Evolutionary conservation across 75 land plant genomes (phyloP).

Genomic region (Sequoia sempervirens): DNA sequence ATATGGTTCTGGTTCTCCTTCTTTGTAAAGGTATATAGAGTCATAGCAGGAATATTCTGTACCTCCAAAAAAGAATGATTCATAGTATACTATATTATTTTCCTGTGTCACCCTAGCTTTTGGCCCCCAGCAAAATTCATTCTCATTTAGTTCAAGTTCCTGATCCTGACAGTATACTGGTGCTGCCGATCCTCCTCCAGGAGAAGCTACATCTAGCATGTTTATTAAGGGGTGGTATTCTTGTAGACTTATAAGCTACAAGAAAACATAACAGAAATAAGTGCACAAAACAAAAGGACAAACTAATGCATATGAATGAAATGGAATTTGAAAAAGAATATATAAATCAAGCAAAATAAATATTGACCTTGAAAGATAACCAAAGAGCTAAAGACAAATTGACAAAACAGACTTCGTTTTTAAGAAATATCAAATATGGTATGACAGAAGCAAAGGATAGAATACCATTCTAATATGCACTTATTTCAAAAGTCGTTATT

Average conservation of each 20-base stretch:
- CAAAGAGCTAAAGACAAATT: background rate
- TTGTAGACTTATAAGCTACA: background rate
- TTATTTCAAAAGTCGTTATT: background rate
- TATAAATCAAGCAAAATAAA: background rate
- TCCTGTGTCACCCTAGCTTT: constrained; percentile 23
- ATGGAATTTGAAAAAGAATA: background rate
- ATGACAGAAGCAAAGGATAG: background rate
- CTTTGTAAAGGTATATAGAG: constrained; percentile 38
- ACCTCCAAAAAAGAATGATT: constrained; percentile 64
- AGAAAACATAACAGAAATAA: background rate
- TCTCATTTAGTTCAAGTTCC: background rate
- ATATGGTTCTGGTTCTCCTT: constrained; percentile 42
- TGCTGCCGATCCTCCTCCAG: background rate
- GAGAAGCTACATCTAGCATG: constrained; percentile 1
- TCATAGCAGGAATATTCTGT: constrained; percentile 50
- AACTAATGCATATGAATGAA: background rate
- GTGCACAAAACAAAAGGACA: background rate
- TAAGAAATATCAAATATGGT: background rate
- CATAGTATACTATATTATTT: constrained; percentile 41
- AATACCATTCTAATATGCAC: background rate
- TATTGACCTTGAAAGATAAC: background rate
- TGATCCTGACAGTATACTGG: background rate
- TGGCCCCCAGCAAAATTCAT: constrained; percentile 49
- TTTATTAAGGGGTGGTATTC: background rate
- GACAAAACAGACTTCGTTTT: background rate